phyloP scores from a whole-genome alignment of 305 asterid species.

The Rubia balearica region DNA sequence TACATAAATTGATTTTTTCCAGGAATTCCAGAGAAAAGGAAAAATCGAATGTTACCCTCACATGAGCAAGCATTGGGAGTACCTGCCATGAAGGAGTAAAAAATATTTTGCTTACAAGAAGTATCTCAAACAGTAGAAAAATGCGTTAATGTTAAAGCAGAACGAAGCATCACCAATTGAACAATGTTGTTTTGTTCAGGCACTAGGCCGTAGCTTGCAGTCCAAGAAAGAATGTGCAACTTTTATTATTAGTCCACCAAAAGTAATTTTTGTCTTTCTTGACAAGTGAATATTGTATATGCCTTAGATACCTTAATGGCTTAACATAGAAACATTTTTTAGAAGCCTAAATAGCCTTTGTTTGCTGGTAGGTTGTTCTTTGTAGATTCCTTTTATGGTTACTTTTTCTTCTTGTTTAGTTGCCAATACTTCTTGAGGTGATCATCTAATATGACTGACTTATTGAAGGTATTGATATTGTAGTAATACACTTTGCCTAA shows the following conservation, averaged over 20 bases:
- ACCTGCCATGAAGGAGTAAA: too few relatives aligned
- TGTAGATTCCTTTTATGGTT: constrained; percentile 14
- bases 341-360: constrained; percentile 18
- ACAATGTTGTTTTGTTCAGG: constrained; percentile 39
- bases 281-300: constrained; percentile 11
- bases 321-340: constrained; percentile 17
- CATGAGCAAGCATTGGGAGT: too few relatives aligned
- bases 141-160: constrained; percentile 41
- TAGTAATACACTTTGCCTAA: background rate
- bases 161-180: constrained; percentile 68
- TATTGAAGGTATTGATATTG: constrained; percentile 7
- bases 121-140: too few relatives aligned
- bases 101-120: too few relatives aligned
- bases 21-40: too few relatives aligned
- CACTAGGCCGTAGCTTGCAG: constrained; percentile 40
- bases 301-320: constrained; percentile 19
- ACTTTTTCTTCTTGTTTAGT: constrained; percentile 11
- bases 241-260: constrained; percentile 29
- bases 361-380: constrained; percentile 40
- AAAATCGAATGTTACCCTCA: too few relatives aligned
- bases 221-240: constrained; percentile 32
- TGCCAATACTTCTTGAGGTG: constrained; percentile 7
- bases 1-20: too few relatives aligned
- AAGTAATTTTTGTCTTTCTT: constrained; percentile 29
- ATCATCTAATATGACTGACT: constrained; percentile 15